Conservation (phyloP, 495 filamentous ascomycete genomes). For the Hypoxylon lienhwacheense region DNA sequence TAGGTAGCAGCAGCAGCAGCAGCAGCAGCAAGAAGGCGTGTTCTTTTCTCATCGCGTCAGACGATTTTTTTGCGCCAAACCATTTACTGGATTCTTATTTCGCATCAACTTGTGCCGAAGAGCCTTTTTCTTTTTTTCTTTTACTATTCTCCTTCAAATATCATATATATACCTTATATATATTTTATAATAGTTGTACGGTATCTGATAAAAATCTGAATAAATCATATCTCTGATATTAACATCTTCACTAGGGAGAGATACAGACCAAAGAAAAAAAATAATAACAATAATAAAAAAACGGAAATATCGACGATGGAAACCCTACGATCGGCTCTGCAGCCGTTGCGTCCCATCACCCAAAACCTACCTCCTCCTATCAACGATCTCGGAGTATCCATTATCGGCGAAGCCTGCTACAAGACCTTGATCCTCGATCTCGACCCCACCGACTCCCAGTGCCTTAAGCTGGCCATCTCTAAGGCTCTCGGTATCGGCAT, state of each 20-base stretch:
- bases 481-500: slow-evolving; percentile 93
- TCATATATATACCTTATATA: no score
- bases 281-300: neutral
- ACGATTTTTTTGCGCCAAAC: slow-evolving; percentile 11
- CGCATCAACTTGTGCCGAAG: slow-evolving; percentile 16
- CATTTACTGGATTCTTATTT: neutral
- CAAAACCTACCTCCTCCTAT: slow-evolving; percentile 77
- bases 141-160: no score
- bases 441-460: slow-evolving; percentile 69
- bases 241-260: no score
- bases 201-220: no score
- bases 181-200: no score
- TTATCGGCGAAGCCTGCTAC: slow-evolving; percentile 86
- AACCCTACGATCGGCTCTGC: slow-evolving; percentile 64
- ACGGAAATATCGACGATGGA: slow-evolving; percentile 44
- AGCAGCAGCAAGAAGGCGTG: no score
- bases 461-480: slow-evolving; percentile 83
- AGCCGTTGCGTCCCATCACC: slow-evolving; percentile 79
- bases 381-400: slow-evolving; percentile 69
- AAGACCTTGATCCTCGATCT: slow-evolving; percentile 76
- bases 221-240: no score
- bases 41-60: slow-evolving; percentile 19
- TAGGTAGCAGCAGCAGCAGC: no score
- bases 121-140: neutral
- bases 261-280: no score